Conservation (phyloP, 2,329 filamentous ascomycete species). For the Escovopsis sp. region DNA sequence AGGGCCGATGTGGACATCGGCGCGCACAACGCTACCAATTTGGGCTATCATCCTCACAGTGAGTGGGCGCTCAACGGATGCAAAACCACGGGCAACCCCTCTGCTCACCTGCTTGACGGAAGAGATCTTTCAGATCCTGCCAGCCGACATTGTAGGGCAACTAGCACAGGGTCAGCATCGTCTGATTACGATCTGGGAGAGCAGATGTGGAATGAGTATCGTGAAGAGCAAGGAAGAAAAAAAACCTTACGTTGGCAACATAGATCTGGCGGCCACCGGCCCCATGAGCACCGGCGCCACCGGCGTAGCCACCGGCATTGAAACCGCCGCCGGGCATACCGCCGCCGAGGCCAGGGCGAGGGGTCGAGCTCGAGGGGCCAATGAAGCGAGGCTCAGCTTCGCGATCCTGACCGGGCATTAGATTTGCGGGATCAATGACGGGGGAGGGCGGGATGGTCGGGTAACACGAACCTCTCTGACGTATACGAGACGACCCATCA, state of each 20-base stretch:
- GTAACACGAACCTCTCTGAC: constrained; percentile 67
- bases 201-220: constrained; percentile 36
- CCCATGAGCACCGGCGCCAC: constrained; percentile 32
- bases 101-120: constrained; percentile 85
- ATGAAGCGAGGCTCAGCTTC: constrained; percentile 96
- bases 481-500: constrained; percentile 97
- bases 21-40: constrained; percentile 72
- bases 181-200: constrained; percentile 86
- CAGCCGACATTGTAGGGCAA: constrained; percentile 95
- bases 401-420: constrained; percentile 52
- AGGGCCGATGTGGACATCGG: constrained; percentile 83
- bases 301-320: constrained; percentile 37
- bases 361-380: constrained; percentile 46
- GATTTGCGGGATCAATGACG: background rate
- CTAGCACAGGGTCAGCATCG: constrained; percentile 30
- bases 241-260: constrained; percentile 80
- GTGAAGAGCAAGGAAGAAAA: constrained; percentile 4
- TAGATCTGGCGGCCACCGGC: constrained; percentile 75
- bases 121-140: constrained; percentile 98
- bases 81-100: background rate
- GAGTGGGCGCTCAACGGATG: background rate
- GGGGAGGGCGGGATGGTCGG: background rate
- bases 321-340: constrained; percentile 36
- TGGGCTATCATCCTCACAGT: constrained; percentile 22
- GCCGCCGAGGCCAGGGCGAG: constrained; percentile 45